Evolutionary conservation across 768 basidiomycete genomes (phyloP).

Genomic region (Pisolithus sp.): DNA sequence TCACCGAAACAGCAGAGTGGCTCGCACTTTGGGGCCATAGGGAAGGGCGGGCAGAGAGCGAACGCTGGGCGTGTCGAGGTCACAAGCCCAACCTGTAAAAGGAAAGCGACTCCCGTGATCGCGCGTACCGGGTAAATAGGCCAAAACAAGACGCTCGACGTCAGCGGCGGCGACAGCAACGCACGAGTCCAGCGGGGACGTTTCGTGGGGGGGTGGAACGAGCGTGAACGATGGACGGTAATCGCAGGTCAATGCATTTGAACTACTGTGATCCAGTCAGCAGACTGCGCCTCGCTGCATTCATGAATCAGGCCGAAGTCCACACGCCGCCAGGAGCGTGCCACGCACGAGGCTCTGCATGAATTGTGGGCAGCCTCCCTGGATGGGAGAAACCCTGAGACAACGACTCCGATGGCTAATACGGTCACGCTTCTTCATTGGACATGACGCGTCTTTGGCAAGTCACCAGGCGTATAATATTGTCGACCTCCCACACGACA

Average conservation of each 20-base stretch:
- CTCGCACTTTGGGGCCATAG: conserved; percentile 55
- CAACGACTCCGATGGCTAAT: neutral
- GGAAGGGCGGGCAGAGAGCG: too few relatives aligned
- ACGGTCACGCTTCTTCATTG: neutral
- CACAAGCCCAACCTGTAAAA: conserved; percentile 17
- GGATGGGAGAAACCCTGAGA: neutral
- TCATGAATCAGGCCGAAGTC: neutral
- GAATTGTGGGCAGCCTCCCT: neutral
- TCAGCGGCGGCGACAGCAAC: neutral
- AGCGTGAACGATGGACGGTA: neutral
- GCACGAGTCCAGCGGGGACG: too few relatives aligned
- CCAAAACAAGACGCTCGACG: conserved; percentile 12
- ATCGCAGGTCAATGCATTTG: neutral
- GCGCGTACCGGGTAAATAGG: conserved; percentile 25
- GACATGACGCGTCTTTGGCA: neutral
- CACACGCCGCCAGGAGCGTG: conserved; percentile 9
- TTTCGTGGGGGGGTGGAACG: neutral
- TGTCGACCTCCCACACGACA: too few relatives aligned
- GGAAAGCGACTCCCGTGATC: conserved; percentile 31
- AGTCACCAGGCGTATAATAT: too few relatives aligned
- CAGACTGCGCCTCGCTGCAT: neutral
- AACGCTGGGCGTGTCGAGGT: neutral
- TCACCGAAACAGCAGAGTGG: conserved; percentile 76
- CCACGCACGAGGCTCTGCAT: conserved; percentile 14
- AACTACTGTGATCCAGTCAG: neutral